These are phyloP conservation scores for Xylaria nigripes DNA, from an alignment of 495 filamentous ascomycete genomes.

Conservation along the genomic window DNA sequence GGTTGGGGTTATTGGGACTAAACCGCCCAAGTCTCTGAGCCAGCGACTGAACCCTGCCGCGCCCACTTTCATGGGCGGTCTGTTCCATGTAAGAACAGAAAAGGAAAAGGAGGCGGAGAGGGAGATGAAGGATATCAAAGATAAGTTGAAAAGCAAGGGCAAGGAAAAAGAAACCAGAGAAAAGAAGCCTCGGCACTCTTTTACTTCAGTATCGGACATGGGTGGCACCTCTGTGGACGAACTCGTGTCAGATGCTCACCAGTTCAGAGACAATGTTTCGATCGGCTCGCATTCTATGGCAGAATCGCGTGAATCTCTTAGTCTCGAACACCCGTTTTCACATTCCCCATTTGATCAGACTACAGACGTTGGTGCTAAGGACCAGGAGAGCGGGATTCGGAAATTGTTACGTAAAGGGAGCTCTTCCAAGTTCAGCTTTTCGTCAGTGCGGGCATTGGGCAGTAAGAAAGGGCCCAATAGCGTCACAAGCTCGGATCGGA, in stretches of 20 bases:
- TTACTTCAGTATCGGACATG: constrained; percentile 27
- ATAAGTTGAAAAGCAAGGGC: constrained; percentile 23
- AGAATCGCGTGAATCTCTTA: constrained; percentile 63
- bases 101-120: constrained; percentile 32
- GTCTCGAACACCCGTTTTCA: constrained; percentile 57
- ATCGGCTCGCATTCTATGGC: constrained; percentile 55
- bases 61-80: constrained; percentile 40
- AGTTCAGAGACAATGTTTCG: constrained; percentile 43
- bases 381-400: constrained; percentile 49
- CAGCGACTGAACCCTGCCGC: constrained; percentile 45
- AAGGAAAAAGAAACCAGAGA: constrained; percentile 31
- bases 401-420: constrained; percentile 73
- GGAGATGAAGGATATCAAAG: constrained; percentile 26
- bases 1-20: constrained; percentile 43
- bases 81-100: constrained; percentile 37
- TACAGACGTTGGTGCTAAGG: constrained; percentile 31
- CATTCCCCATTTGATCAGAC: constrained; percentile 57
- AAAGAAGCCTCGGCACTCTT: constrained; percentile 27
- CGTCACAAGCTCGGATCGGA: constrained; percentile 36
- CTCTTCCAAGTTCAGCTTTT: constrained; percentile 68
- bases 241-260: constrained; percentile 55
- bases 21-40: constrained; percentile 36
- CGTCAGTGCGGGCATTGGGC: constrained; percentile 49
- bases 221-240: constrained; percentile 35
- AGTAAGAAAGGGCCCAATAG: constrained; percentile 54